These are phyloP conservation scores for Fusarium tuaranense DNA, from an alignment of 2,329 filamentous ascomycete species.

Conservation along the genomic window DNA sequence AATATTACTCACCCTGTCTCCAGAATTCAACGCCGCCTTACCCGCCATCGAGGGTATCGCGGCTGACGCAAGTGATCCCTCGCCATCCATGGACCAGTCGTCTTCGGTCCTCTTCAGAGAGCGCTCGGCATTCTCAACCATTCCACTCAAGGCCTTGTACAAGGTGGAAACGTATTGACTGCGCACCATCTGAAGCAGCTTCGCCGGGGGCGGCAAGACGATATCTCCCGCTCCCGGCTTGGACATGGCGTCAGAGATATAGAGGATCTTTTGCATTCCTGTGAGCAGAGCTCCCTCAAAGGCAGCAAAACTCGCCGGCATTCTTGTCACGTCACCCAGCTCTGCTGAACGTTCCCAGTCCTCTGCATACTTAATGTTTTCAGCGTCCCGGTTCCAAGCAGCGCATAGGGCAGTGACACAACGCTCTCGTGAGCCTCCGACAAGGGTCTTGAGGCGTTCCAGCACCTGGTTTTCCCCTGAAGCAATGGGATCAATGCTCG, in stretches of 20 bases:
- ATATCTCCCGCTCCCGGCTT: conserved; percentile 82
- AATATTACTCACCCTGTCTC: conserved; percentile 63
- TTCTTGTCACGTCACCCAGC: conserved; percentile 86
- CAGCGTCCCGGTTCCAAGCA: conserved; percentile 93
- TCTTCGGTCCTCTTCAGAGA: conserved; percentile 73
- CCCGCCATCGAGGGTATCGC: conserved; percentile 53
- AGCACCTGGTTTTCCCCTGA: conserved; percentile 66
- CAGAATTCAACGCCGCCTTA: conserved; percentile 64
- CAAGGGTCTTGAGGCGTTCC: conserved; percentile 80
- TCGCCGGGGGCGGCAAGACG: conserved; percentile 85
- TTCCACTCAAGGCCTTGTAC: conserved; percentile 92
- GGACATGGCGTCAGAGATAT: conserved; percentile 85
- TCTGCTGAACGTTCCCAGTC: conserved; percentile 91
- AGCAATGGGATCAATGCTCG: conserved; percentile 75
- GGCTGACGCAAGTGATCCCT: conserved; percentile 53
- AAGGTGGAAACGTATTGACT: conserved; percentile 93
- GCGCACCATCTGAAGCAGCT: conserved; percentile 90
- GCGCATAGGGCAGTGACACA: conserved; percentile 87
- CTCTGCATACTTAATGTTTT: conserved; percentile 91
- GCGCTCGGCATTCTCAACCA: conserved; percentile 96
- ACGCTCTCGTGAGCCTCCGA: conserved; percentile 84
- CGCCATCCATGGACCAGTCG: conserved; percentile 66
- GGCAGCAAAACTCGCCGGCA: conserved; percentile 86
- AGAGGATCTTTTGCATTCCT: conserved; percentile 95
- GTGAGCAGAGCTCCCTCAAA: conserved; percentile 86